These are phyloP conservation scores for Ceratocystis eucalypticola DNA, from an alignment of 2,329 filamentous ascomycete genomes.

Conservation along the genomic window DNA sequence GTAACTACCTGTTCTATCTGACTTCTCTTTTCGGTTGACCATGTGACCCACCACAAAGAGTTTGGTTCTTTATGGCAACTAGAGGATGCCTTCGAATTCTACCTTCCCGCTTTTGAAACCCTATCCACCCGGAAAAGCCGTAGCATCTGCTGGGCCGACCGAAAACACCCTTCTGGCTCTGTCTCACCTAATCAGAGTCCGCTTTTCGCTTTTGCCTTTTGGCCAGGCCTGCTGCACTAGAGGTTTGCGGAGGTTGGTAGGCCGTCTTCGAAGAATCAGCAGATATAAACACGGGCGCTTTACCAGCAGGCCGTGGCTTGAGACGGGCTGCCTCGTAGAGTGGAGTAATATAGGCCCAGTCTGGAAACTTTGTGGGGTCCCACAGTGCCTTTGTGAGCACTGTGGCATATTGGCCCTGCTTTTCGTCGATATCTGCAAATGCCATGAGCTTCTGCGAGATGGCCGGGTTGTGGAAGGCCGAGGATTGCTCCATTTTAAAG, in stretches of 20 bases:
- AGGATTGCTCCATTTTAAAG: conserved; percentile 51
- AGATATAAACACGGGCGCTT: conserved; percentile 35
- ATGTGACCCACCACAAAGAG: background rate
- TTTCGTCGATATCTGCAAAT: conserved; percentile 40
- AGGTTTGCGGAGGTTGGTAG: conserved; percentile 1
- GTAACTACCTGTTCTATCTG: background rate
- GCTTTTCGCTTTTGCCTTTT: conserved; percentile 27
- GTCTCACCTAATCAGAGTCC: conserved; percentile 18
- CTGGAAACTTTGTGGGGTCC: conserved; percentile 44
- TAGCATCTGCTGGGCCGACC: background rate
- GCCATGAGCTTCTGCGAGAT: conserved; percentile 58
- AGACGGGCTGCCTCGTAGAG: conserved; percentile 35
- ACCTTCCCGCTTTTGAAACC: background rate
- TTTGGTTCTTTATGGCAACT: too few relatives aligned
- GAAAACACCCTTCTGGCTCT: background rate
- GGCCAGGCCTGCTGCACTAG: conserved; percentile 21
- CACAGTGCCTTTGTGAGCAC: conserved; percentile 43
- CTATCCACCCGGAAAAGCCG: background rate
- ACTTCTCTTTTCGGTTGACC: background rate
- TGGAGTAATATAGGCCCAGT: conserved; percentile 35
- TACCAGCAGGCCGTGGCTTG: conserved; percentile 33
- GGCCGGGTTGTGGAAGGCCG: conserved; percentile 57
- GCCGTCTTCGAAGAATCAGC: conserved; percentile 20
- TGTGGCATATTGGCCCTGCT: conserved; percentile 50
- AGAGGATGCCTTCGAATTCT: too few relatives aligned